Base-by-base conservation (phyloP, 805 yeast species). In the Monosporozyma solicola region DNA sequence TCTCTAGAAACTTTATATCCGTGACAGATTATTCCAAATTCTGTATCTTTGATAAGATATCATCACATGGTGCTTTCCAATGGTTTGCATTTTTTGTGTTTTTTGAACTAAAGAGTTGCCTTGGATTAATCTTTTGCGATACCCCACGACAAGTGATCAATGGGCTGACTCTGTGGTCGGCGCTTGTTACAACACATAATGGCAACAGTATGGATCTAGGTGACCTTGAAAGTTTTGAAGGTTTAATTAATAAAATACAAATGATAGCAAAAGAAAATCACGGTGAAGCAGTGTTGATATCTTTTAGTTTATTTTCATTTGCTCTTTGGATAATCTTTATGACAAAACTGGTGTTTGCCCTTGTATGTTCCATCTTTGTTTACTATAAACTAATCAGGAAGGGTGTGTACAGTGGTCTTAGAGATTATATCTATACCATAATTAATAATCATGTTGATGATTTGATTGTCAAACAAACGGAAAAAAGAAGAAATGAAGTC, bases 101-200 rank as follows among this genome's bases (percentile, higher is more conserved):
- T 65, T 79, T 78, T 56, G 82, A 85, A 48, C 71, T 84, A 51
- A 83, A 84, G 59, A 79, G 80, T 51, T 84, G 80, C 56, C 58
- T 85, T 11, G 72, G 80, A 35, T 76, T 87, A 59, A 60, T 87
- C 7, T 70, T 86, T 41, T 88, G 95, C 0, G 96, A 88, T 59
- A 77, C 89, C 20, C 96, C 96, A 16, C 80, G 96, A 68, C 96
- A 89, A 68, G 83, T 86, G 1, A 78, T 89, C 57, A 88, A 88
- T 63, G 85, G 89, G 24, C 72, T 85, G 60, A 87, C 96, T 0
- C 68, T 84, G 25, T 77, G 74, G 67, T 76, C 81, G 1, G 78
- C 76, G 6, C 61, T 77, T 22, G 57, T 66, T 5, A 62, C 75
- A 22, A 60, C 71, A 33, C 60, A 63, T 45, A 53, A 61, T 3